Evolutionary conservation across 306 rosid genomes (phyloP), one percentile per base, ranked within the genome.

Genomic region (Prunus campanulata): DNA sequence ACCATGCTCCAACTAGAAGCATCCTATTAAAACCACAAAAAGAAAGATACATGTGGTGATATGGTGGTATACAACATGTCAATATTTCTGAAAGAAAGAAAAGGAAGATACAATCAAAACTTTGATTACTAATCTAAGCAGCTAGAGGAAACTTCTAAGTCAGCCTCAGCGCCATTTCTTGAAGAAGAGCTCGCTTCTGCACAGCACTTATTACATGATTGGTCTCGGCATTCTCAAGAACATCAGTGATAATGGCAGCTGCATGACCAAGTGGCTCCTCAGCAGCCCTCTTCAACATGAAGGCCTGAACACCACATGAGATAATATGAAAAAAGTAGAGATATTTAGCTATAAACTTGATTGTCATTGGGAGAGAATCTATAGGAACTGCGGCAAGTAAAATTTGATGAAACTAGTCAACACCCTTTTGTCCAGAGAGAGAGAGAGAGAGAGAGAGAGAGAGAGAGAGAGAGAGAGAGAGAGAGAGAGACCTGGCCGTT

Each of bases 201-300:
- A 91, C 81, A 79, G 98, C 93, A 79, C 86, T 91, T 63, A 96
- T 96, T 78, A 92, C 97, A 79, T 87, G 81, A 74, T 80, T 89
- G 54, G 97, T 89, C 83, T 96, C 98, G 18, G 99, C 99, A 80
- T 85, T 88, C 88, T 96, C 99, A 62, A 96, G 96, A 78, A 96
- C 97, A 66, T 92, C 99, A 1, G 99, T 86, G 79, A 96, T 87
- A 59, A 92, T 96, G 76, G 99, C 91, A 64, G 20, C 20, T 20
- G 97, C 97, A 81, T 91, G 98, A 71, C 98, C 99, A 44, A 96
- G 97, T 63, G 99, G 99, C 79, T 95, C 98, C 88, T 95, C 99
- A 11, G 90, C 87, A 47, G 90, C 85, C 80, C 96, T 86, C 84
- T 79, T 95, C 88, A 95, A 86, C 99, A 92, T 92, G 89, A 92